These are phyloP conservation scores for Beauveria pseudobassiana DNA, from an alignment of 2,329 filamentous ascomycete genomes.

Conservation along the genomic window DNA sequence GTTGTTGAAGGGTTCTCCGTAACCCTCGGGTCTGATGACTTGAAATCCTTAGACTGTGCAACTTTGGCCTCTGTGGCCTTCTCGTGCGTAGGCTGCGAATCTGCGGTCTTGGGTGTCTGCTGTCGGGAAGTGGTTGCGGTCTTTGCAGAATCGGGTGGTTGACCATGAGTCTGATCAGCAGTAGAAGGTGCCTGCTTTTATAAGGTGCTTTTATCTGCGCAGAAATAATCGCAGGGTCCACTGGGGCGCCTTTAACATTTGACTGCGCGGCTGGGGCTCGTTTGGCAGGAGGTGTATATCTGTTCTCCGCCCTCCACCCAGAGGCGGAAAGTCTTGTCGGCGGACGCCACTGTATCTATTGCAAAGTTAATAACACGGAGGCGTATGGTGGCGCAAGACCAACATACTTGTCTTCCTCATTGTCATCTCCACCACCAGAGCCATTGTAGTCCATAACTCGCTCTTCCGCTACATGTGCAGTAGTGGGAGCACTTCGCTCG, in stretches of 20 bases:
- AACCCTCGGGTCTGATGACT: conserved; percentile 23
- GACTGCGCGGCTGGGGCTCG: conserved; percentile 69
- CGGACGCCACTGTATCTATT: conserved; percentile 83
- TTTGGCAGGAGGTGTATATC: conserved; percentile 86
- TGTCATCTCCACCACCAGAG: conserved; percentile 58
- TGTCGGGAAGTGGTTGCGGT: conserved; percentile 23
- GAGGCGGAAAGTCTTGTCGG: conserved; percentile 64
- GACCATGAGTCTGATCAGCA: conserved; percentile 20
- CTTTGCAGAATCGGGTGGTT: conserved; percentile 21
- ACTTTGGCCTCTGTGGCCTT: conserved; percentile 19
- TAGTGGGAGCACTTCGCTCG: conserved; percentile 64
- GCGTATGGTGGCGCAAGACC: background rate
- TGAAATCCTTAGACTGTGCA: conserved; percentile 5
- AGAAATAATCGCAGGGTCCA: conserved; percentile 86
- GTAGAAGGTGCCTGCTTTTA: conserved; percentile 27
- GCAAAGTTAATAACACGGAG: conserved; percentile 15
- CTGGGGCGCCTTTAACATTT: conserved; percentile 66
- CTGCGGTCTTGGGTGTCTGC: conserved; percentile 19
- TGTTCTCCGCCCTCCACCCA: conserved; percentile 50
- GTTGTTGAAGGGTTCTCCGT: conserved; percentile 25
- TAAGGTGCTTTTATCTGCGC: conserved; percentile 57
- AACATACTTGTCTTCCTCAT: conserved; percentile 86
- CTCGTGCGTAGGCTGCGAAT: conserved; percentile 18
- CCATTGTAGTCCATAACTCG: conserved; percentile 63
- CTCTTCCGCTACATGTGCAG: conserved; percentile 85